These are phyloP conservation scores for Cochlearia excelsa DNA, from an alignment of 345 rosid species.

Conservation along the genomic window DNA sequence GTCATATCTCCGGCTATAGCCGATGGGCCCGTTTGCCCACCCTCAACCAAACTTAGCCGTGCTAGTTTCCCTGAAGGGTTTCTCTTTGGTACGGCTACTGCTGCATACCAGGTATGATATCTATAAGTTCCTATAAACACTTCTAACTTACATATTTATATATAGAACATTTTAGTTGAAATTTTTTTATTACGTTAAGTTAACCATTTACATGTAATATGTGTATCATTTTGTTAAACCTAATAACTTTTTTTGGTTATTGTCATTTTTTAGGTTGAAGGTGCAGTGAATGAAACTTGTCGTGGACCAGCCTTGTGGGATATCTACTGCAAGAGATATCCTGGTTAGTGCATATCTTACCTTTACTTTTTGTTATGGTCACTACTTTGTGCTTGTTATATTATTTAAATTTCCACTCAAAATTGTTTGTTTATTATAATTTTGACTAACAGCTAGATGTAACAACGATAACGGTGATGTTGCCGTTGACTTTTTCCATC, in stretches of 20 bases:
- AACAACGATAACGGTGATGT: background rate
- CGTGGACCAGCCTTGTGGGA: constrained; percentile 31
- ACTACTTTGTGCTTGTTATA: background rate
- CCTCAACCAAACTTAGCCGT: constrained; percentile 3
- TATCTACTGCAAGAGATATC: background rate
- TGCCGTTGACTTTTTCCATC: constrained; percentile 27
- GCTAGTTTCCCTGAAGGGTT: constrained; percentile 25
- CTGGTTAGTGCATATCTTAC: constrained; percentile 8
- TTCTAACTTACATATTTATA: background rate
- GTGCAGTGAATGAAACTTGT: constrained; percentile 14
- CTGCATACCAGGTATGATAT: constrained; percentile 26
- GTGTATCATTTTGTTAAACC: background rate
- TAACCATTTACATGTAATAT: too few relatives aligned
- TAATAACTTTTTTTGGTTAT: background rate
- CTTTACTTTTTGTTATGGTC: too few relatives aligned
- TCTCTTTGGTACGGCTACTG: constrained; percentile 29
- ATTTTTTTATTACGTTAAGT: background rate
- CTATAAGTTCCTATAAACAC: background rate
- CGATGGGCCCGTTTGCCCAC: constrained; percentile 16
- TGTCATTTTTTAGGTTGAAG: constrained; percentile 1
- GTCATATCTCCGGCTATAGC: background rate
- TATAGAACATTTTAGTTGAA: too few relatives aligned
- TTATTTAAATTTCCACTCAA: background rate
- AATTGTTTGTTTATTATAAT: too few relatives aligned
- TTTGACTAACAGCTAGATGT: background rate